Evolutionary conservation across 2,329 filamentous ascomycete species (phyloP).

Genomic region (Colletotrichum sp.): DNA sequence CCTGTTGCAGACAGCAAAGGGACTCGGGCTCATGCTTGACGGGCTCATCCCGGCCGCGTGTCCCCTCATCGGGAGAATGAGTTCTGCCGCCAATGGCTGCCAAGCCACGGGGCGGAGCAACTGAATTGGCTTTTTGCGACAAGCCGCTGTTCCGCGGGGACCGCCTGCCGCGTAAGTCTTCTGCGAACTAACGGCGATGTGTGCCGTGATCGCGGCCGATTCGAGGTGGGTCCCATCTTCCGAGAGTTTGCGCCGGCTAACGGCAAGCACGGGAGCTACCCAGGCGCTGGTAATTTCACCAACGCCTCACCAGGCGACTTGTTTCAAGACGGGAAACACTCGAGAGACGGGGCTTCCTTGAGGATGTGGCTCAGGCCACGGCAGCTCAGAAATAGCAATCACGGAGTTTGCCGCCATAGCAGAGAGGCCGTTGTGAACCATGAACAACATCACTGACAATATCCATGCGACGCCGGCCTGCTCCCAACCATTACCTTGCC

Average conservation of each 20-base stretch:
- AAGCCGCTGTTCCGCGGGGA: not conserved
- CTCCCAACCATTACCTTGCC: not conserved
- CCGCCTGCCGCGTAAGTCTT: not conserved
- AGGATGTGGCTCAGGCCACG: not conserved
- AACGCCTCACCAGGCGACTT: not conserved
- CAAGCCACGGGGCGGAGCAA: not conserved
- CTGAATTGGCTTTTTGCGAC: not conserved
- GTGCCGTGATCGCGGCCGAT: not conserved
- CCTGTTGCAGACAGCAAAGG: not conserved
- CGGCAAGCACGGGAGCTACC: not conserved
- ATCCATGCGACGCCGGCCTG: not conserved
- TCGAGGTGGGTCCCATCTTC: not conserved
- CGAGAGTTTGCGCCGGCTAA: not conserved
- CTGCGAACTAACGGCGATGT: not conserved
- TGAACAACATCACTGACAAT: not conserved
- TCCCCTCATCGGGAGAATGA: not conserved
- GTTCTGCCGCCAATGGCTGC: not conserved
- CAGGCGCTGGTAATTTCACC: not conserved
- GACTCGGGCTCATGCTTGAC: not conserved
- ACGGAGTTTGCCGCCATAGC: not conserved
- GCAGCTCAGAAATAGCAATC: not conserved
- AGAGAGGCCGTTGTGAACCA: not conserved
- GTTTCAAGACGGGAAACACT: not conserved
- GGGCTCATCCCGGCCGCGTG: constrained; percentile 4
- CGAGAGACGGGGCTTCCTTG: not conserved